Conservation (phyloP, 83 land plant genomes). For the Thuja plicata region DNA sequence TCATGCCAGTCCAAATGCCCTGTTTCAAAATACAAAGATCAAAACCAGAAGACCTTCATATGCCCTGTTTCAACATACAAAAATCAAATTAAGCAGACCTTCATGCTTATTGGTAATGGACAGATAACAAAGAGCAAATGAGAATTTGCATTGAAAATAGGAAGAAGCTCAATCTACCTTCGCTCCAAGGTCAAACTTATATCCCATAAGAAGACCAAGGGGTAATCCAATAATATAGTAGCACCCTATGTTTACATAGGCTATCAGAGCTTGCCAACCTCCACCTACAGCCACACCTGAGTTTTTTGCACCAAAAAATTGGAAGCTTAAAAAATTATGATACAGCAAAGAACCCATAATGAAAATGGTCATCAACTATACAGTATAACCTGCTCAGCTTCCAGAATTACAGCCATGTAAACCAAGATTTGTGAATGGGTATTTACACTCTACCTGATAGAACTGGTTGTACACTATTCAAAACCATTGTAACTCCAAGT, state of each 20-base stretch:
- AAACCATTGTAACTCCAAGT: background rate
- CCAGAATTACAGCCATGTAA: background rate
- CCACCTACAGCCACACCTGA: conserved; percentile 45
- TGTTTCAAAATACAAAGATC: background rate
- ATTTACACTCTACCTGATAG: conserved; percentile 25
- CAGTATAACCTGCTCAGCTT: background rate
- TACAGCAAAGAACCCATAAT: background rate
- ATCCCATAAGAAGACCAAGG: conserved; percentile 35
- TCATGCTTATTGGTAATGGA: background rate
- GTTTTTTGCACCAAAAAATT: background rate
- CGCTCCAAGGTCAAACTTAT: conserved; percentile 25
- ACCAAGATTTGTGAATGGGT: background rate
- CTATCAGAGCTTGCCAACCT: conserved; percentile 21
- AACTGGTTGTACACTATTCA: conserved; percentile 31
- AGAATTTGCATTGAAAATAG: background rate
- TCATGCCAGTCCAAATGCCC: conserved; percentile 56
- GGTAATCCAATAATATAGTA: conserved; percentile 52
- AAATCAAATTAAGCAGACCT: background rate
- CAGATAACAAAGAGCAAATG: background rate
- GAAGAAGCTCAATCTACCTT: conserved; percentile 5
- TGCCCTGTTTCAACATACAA: background rate
- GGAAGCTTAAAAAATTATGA: background rate
- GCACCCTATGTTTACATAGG: conserved; percentile 9
- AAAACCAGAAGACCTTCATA: background rate
- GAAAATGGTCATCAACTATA: background rate